Evolutionary conservation across 495 filamentous ascomycete species (phyloP), one percentile per base, ranked within the genome.

Genomic region (Penicillium cosmopolitanum): DNA sequence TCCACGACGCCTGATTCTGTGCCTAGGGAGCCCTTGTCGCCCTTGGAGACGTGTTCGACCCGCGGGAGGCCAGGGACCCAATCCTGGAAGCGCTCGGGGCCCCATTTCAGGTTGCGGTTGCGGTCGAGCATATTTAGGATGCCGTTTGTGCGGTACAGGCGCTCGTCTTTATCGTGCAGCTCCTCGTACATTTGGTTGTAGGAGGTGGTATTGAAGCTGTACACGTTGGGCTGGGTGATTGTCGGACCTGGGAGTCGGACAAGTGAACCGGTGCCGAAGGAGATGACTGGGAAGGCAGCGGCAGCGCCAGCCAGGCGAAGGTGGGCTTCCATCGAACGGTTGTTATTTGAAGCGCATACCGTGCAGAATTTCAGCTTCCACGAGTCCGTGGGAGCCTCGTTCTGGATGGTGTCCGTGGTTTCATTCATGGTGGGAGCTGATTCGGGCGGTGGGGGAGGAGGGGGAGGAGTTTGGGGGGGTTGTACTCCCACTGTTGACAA

Each of bases 311-410:
- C 87, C 28, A 99, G 87, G 34, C 89, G 89, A 19, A 96, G 87
- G 75, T 99, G 96, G 11, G 92, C 93, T 83, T 98, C 95, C 95
- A 98, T 98, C 5, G 93, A 96, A 84, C 93, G 87, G 69, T 98
- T 97, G 65, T 97, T 87, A 69, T 99, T 98, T 66, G 92, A 96
- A 5, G 95, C 95, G 75, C 96, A 99, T 38, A 99, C 95, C 3
- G 96, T 99, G 82, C 96, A 99, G 77, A 98, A 97, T 66, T 89
- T 95, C 43, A 99, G 82, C 70, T 91, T 96, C 82, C 86, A 95
- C 23, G 73, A 82, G 77, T 85, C 82, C 75, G 80, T 80, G 73
- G 70, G 65, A 72, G 76, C 71, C 66, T 62, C 69, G 61, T 66
- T 59, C 18, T 51, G 47, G 40, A 16, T 46, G 51, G 54, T 47